These are phyloP conservation scores for Emmonsiellopsis sp. DNA, from an alignment of 2,329 filamentous ascomycete species.

Conservation along the genomic window DNA sequence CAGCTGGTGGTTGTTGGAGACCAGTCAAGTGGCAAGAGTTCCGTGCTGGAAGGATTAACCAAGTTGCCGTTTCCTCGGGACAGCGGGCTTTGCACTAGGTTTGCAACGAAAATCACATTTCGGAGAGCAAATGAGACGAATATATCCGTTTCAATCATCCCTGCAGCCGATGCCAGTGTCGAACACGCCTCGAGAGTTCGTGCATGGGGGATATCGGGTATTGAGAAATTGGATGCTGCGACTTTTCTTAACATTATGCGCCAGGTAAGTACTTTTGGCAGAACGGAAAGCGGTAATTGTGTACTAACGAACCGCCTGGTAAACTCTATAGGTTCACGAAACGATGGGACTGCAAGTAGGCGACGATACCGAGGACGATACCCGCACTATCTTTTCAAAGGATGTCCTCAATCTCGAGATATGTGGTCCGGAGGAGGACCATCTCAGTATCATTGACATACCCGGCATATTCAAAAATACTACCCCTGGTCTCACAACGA, in stretches of 20 bases:
- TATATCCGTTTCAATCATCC: slow-evolving; percentile 29
- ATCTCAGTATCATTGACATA: slow-evolving; percentile 37
- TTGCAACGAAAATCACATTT: slow-evolving; percentile 38
- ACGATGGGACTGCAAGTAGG: slow-evolving; percentile 19
- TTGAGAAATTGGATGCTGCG: slow-evolving; percentile 11
- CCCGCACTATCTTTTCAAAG: slow-evolving; percentile 25
- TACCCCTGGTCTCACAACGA: slow-evolving; percentile 25
- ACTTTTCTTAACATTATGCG: slow-evolving; percentile 16
- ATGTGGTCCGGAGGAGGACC: slow-evolving; percentile 29
- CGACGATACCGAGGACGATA: slow-evolving; percentile 8
- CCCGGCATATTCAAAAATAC: slow-evolving; percentile 37
- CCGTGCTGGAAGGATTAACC: slow-evolving; percentile 23
- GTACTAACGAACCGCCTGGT: background rate
- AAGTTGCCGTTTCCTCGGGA: slow-evolving; percentile 29
- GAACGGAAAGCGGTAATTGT: background rate
- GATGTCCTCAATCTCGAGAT: slow-evolving; percentile 37
- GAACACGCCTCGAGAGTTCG: slow-evolving; percentile 14
- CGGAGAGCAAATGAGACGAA: slow-evolving; percentile 17
- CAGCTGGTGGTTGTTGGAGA: slow-evolving; percentile 32
- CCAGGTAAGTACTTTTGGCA: slow-evolving; percentile 6
- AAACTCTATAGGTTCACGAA: slow-evolving; percentile 12
- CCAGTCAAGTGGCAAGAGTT: slow-evolving; percentile 30
- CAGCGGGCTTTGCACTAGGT: slow-evolving; percentile 31
- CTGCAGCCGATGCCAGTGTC: slow-evolving; percentile 16
- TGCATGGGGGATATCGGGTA: slow-evolving; percentile 16